A percentile compares a stretch with the other conserved stretches of the same genome.
phyloP scores from a whole-genome alignment of 1,284 basidiomycete species.

The Ustilago crameri region DNA sequence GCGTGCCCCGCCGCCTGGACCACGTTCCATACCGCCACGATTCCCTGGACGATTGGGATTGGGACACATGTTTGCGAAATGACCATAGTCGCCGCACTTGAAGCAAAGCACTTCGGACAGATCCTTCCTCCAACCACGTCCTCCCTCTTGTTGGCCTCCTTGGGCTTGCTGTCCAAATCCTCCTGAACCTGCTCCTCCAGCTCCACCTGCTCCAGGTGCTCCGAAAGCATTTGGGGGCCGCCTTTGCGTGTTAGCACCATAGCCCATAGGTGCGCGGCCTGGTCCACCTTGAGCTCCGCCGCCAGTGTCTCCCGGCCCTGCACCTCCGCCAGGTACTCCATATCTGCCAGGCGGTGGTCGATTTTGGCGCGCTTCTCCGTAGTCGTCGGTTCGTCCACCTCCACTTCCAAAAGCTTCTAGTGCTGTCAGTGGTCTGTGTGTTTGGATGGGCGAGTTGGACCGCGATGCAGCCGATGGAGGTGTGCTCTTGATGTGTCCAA shows the following conservation, averaged over 20 bases:
- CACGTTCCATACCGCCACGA: conserved; percentile 56
- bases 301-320: conserved; percentile 1
- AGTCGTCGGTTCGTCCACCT: conserved; percentile 30
- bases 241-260: conserved; percentile 14
- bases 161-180: conserved; percentile 7
- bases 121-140: conserved; percentile 49
- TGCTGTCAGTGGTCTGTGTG: conserved; percentile 62
- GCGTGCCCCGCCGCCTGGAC: conserved; percentile 32
- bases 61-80: conserved; percentile 66
- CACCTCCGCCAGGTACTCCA: conserved; percentile 16
- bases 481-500: conserved; percentile 76
- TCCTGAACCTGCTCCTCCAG: neutral
- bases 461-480: conserved; percentile 60
- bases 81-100: conserved; percentile 65
- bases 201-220: conserved; percentile 6
- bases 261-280: conserved; percentile 8
- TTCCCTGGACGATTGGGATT: conserved; percentile 59
- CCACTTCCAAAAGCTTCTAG: conserved; percentile 61
- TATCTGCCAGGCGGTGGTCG: conserved; percentile 31
- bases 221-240: conserved; percentile 5
- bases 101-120: conserved; percentile 63
- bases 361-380: conserved; percentile 18
- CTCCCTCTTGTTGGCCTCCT: conserved; percentile 23
- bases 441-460: conserved; percentile 60
- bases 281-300: conserved; percentile 4